Percentiles rank a stretch among this genome's conserved stretches.
phyloP scores from a whole-genome alignment of 2,329 filamentous ascomycete genomes.

The Helotiales sp. region DNA sequence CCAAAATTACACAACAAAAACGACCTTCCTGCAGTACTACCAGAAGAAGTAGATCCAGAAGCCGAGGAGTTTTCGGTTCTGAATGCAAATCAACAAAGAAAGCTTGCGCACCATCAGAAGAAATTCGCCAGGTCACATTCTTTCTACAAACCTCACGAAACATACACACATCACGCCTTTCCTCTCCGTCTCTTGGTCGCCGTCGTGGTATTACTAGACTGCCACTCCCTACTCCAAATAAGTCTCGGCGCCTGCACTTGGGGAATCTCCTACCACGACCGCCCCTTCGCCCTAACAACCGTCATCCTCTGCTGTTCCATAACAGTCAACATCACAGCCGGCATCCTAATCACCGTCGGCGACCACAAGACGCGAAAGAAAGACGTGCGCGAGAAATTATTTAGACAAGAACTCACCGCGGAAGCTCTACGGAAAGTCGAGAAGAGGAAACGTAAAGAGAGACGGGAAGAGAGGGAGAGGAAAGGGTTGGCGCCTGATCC shows the following conservation, averaged over 20 bases:
- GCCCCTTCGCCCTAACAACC: constrained; percentile 73
- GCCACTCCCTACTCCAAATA: constrained; percentile 78
- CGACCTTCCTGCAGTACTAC: constrained; percentile 50
- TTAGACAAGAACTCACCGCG: constrained; percentile 72
- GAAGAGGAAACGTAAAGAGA: constrained; percentile 35
- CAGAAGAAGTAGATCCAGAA: constrained; percentile 23
- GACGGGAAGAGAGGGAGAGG: constrained; percentile 1
- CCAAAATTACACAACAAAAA: constrained; percentile 60
- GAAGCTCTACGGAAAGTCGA: constrained; percentile 52
- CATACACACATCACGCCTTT: constrained; percentile 77
- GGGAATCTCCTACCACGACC: constrained; percentile 69
- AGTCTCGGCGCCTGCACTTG: constrained; percentile 77
- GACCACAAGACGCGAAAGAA: constrained; percentile 80
- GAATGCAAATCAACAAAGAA: constrained; percentile 63
- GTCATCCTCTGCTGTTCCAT: constrained; percentile 80
- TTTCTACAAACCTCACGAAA: constrained; percentile 89
- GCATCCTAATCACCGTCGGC: constrained; percentile 73
- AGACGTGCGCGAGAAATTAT: constrained; percentile 76
- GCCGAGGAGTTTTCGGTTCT: constrained; percentile 60
- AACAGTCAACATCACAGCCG: constrained; percentile 73
- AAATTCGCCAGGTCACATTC: constrained; percentile 83
- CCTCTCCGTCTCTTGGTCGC: constrained; percentile 72
- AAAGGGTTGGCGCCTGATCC: neutral
- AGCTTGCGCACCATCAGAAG: constrained; percentile 72
- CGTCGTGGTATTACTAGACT: constrained; percentile 77